These are phyloP conservation scores for Coniochaeta sp. DNA, from an alignment of 2,329 filamentous ascomycete species.

Conservation along the genomic window DNA sequence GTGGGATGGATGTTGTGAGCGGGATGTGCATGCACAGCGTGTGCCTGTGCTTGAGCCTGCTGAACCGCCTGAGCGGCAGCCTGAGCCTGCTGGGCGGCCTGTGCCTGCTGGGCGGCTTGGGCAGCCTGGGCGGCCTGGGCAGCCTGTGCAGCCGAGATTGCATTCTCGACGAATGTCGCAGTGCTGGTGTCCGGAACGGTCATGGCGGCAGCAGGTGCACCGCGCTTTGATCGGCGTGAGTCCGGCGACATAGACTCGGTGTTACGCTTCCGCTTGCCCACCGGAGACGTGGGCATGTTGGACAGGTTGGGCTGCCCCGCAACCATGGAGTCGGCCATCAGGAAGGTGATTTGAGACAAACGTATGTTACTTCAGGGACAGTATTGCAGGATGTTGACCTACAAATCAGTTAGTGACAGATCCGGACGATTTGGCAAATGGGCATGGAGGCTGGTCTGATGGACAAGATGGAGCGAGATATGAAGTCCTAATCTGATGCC, in stretches of 20 bases:
- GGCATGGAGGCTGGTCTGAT: not conserved
- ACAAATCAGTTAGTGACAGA: not conserved
- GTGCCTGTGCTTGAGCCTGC: not conserved
- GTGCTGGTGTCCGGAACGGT: conserved; percentile 32
- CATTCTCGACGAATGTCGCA: conserved; percentile 46
- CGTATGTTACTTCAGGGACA: not conserved
- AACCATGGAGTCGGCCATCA: conserved; percentile 39
- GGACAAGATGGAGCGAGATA: not conserved
- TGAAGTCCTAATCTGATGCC: not conserved
- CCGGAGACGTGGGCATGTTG: conserved; percentile 31
- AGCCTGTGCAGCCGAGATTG: conserved; percentile 38
- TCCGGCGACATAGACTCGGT: conserved; percentile 39
- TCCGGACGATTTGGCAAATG: not conserved
- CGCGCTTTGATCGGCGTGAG: conserved; percentile 41
- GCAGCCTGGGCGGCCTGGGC: conserved; percentile 22
- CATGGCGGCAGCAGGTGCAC: conserved; percentile 36
- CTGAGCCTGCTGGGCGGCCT: conserved; percentile 19
- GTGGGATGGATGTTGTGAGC: not conserved
- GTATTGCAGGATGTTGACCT: not conserved
- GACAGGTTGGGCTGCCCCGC: conserved; percentile 41
- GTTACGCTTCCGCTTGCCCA: conserved; percentile 49
- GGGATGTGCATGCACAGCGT: not conserved
- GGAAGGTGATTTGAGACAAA: not conserved
- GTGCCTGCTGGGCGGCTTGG: conserved; percentile 5
- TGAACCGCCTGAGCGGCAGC: conserved; percentile 16